A percentile compares a stretch with the other conserved stretches of the same genome.
Evolutionary conservation across 2,329 filamentous ascomycete genomes (phyloP).

Genomic region (Fusarium sp.): DNA sequence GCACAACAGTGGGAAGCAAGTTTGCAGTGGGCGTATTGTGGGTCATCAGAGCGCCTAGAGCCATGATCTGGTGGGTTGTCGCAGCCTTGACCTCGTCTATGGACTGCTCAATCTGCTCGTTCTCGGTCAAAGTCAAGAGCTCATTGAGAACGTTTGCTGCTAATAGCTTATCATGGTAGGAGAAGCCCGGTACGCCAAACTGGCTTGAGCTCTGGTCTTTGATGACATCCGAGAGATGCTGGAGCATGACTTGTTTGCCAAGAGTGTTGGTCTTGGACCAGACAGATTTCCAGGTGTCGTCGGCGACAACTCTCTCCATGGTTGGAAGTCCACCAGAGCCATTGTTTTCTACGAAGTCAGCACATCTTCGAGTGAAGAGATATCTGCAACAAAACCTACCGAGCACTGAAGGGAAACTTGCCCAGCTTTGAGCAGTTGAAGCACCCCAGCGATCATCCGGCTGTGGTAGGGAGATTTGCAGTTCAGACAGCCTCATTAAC

Average conservation of each 20-base stretch:
- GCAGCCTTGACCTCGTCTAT: slow-evolving; percentile 20
- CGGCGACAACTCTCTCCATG: not conserved
- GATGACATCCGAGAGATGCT: slow-evolving; percentile 2
- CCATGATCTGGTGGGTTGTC: slow-evolving; percentile 22
- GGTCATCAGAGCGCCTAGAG: slow-evolving; percentile 6
- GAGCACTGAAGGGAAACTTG: not conserved
- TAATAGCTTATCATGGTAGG: not conserved
- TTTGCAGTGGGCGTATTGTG: slow-evolving; percentile 7
- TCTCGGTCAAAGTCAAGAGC: slow-evolving; percentile 1
- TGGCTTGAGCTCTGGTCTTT: not conserved
- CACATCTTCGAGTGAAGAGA: not conserved
- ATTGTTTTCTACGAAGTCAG: not conserved
- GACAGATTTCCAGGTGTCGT: not conserved
- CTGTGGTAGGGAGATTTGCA: slow-evolving; percentile 10
- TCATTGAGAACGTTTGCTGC: not conserved
- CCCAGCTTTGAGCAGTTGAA: slow-evolving; percentile 4
- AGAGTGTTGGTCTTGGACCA: slow-evolving; percentile 14
- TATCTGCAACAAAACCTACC: not conserved
- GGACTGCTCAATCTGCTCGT: slow-evolving; percentile 1
- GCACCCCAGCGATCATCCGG: slow-evolving; percentile 10
- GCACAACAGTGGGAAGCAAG: not conserved
- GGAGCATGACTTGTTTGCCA: slow-evolving; percentile 7
- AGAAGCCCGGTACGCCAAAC: not conserved
- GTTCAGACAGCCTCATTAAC: slow-evolving; percentile 6
- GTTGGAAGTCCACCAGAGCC: not conserved